A percentile compares a stretch with the other conserved stretches of the same genome.
phyloP scores from a whole-genome alignment of 495 filamentous ascomycete genomes.

The Penicillium roqueforti region DNA sequence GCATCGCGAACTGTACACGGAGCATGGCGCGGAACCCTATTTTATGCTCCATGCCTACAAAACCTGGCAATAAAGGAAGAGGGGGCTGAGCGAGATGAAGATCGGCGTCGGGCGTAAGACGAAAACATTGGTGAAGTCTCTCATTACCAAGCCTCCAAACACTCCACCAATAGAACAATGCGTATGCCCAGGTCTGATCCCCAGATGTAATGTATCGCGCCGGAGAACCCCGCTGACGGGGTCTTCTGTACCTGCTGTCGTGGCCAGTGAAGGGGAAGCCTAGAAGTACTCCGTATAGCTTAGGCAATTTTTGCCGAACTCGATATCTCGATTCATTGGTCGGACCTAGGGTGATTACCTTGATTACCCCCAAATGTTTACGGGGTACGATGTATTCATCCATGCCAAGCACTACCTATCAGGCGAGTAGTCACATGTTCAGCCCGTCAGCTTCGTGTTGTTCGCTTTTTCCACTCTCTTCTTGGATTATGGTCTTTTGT shows the following conservation, averaged over 20 bases:
- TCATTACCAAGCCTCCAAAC: not conserved
- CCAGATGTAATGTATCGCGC: not conserved
- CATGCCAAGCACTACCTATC: slow-evolving; percentile 1
- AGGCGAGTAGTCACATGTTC: not conserved
- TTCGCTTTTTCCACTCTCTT: not conserved
- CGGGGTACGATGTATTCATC: no score
- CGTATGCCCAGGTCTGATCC: not conserved
- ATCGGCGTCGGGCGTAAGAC: slow-evolving; percentile 14
- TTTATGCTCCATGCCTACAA: slow-evolving; percentile 47
- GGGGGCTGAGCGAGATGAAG: slow-evolving; percentile 5
- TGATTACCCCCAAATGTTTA: not conserved
- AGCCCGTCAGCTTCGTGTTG: not conserved
- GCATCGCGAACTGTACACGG: slow-evolving; percentile 33
- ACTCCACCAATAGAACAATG: not conserved
- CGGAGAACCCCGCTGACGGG: not conserved
- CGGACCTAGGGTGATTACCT: not conserved
- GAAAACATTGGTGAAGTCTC: not conserved
- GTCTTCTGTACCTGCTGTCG: no score
- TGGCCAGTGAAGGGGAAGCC: not conserved
- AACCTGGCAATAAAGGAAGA: slow-evolving; percentile 29
- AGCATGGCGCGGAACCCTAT: slow-evolving; percentile 38
- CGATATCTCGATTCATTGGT: slow-evolving; percentile 7
- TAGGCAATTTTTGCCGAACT: slow-evolving; percentile 16
- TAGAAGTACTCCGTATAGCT: not conserved
- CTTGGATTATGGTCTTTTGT: not conserved